These are phyloP conservation scores for Bruguiera sexangula DNA, from an alignment of 345 rosid species.

Conservation along the genomic window DNA sequence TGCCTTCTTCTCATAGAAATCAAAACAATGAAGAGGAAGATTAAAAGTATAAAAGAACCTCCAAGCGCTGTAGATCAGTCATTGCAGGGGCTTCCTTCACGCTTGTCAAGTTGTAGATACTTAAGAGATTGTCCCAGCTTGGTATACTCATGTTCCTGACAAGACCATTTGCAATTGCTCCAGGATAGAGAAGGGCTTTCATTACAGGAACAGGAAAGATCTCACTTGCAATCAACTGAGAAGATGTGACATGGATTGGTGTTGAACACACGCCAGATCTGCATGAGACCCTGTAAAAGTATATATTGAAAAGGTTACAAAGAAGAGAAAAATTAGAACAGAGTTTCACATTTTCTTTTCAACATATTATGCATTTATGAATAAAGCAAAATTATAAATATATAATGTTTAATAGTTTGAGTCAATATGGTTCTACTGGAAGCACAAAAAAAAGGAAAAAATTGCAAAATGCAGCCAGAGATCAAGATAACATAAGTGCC, in stretches of 20 bases:
- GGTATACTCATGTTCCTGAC: slow-evolving; percentile 57
- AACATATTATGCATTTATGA: background rate
- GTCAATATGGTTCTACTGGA: background rate
- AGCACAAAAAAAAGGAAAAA: background rate
- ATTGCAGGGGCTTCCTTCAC: slow-evolving; percentile 69
- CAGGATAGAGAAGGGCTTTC: slow-evolving; percentile 80
- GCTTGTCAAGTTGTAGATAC: slow-evolving; percentile 62
- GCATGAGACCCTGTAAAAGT: slow-evolving; percentile 67
- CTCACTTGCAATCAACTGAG: slow-evolving; percentile 91
- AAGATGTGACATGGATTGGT: slow-evolving; percentile 88
- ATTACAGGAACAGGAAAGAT: slow-evolving; percentile 77
- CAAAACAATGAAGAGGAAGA: slow-evolving; percentile 2
- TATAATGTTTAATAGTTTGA: no score
- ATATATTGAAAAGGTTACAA: background rate
- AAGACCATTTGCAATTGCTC: slow-evolving; percentile 65
- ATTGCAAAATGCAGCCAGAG: background rate
- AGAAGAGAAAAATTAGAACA: background rate
- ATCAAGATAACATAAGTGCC: background rate
- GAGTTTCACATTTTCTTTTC: background rate
- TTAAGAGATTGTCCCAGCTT: slow-evolving; percentile 64
- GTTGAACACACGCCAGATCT: slow-evolving; percentile 87
- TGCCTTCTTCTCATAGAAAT: background rate
- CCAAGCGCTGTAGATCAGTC: slow-evolving; percentile 83
- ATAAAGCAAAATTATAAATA: background rate
- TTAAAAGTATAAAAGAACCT: slow-evolving; percentile 42